Evolutionary conservation across 306 rosid species (phyloP), one percentile per base, ranked within the genome.

Genomic region (Corylus heterophylla): DNA sequence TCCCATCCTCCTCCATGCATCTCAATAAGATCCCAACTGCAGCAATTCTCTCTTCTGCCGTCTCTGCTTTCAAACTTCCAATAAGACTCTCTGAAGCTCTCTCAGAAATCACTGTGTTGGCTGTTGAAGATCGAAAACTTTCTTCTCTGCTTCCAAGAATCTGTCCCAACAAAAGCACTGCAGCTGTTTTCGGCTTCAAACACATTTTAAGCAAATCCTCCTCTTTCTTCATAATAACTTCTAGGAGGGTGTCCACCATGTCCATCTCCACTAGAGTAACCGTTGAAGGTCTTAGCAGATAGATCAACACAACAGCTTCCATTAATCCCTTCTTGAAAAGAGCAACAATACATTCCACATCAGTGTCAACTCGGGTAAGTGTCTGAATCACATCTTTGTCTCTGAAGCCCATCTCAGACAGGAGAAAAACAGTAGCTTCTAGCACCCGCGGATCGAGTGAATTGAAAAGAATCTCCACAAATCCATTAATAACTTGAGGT

Each of bases 1-100:
- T 84, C 39, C 97, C 98, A 75, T 95, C 95, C 80, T 87, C 89
- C 62, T 88, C 85, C 82, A 91, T 94, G 88, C 97, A 95, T 82
- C 86, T 86, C 61, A 88, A 71, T 68, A 92, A 89, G 82, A 92
- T 91, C 79, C 86, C 87, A 56, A 92, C 88, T 16, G 98, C 95
- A 22, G 97, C 90, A 85, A 86, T 81, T 78, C 90, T 84, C 88
- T 92, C 98, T 80, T 87, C 94, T 25, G 75, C 77, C 77, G 63
- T 76, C 51, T 85, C 94, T 56, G 93, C 91, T 86, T 87, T 87
- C 80, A 94, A 84, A 87, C 95, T 71, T 69, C 77, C 77, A 3
- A 85, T 81, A 71, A 95, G 56, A 50, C 70, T 83, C 83, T 85
- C 92, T 55, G 89, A 76, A 72, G 64, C 85, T 54, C 82, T 87